Percentiles rank a stretch among this genome's conserved stretches.
Conservation (phyloP, 805 yeast species). For the Metschnikowia lunata region DNA sequence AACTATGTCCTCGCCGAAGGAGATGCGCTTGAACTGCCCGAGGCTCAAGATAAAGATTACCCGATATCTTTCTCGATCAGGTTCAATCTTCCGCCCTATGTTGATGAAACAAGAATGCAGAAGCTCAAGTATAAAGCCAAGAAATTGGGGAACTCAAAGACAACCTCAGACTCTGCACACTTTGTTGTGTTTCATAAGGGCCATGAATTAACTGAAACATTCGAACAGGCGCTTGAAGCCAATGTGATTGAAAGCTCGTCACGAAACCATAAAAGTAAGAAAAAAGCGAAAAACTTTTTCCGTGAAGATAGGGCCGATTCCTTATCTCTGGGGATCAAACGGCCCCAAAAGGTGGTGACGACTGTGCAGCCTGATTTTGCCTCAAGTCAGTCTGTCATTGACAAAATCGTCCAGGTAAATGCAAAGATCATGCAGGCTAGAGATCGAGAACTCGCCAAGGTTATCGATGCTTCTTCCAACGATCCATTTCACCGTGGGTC, state of each 20-base stretch:
- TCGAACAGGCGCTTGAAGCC: slow-evolving; percentile 26
- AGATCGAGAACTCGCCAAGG: slow-evolving; percentile 1
- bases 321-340: neutral
- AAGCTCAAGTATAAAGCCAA: slow-evolving; percentile 6
- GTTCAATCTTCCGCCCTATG: slow-evolving; percentile 32
- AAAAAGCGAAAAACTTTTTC: slow-evolving; percentile 7
- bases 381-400: slow-evolving; percentile 11
- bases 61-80: slow-evolving; percentile 48
- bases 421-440: slow-evolving; percentile 5
- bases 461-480: neutral
- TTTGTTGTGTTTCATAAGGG: slow-evolving; percentile 62
- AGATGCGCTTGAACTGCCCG: slow-evolving; percentile 4
- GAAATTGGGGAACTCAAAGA: neutral
- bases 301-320: slow-evolving; percentile 7
- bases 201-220: slow-evolving; percentile 34
- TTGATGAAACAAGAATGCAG: slow-evolving; percentile 3
- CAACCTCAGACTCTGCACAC: slow-evolving; percentile 30
- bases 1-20: slow-evolving; percentile 43
- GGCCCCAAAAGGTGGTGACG: slow-evolving; percentile 2
- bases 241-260: slow-evolving; percentile 1
- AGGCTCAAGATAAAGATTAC: slow-evolving; percentile 17
- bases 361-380: slow-evolving; percentile 15
- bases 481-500: neutral
- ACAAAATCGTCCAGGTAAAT: slow-evolving; percentile 14
- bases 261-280: neutral